Base-by-base conservation (phyloP, 805 yeast genomes). In the Saturnispora serradocipensis region DNA sequence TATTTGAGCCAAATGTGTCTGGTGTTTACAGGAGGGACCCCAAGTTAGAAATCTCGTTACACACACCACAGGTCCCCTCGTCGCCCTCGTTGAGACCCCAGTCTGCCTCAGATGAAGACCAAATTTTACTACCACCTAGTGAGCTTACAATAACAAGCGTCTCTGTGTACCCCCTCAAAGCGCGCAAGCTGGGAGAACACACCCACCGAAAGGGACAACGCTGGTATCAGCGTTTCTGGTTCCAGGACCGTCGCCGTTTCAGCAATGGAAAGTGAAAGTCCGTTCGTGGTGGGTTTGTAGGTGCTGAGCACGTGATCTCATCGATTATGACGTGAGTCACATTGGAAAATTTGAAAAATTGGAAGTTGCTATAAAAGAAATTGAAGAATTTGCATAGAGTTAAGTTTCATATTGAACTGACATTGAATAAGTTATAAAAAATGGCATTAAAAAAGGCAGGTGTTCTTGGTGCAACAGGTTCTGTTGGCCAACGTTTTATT, bases 401-500 rank as follows among this genome's bases (percentile, higher is more conserved):
- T 20, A 38, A 9, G 2, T 18, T 38, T 38, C 22, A 38, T 18
- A 20, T 38, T 38, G 15, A 18, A 18, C 9, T 3, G 5, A 38
- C 22, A 18, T 38, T 9, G 6, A 18, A 38, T 38, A 38, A 38
- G 15, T 9, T 18, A 36, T 6, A n/a, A 18, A 38, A 45, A 16
- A 53, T 62, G 56, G 55, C 61, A 48, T 52, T 58, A 15, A 74
- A 67, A 56, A 78, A 77, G 67, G 84, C 81, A 22, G 99, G 99
- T 73, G 97, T 93, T 60, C 75, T 91, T 55, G 99, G 99, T 48
- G 98, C 98, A 58, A 91, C 99, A 11, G 99, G 99, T 49, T 83
- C 95, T 43, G 99, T 93, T 38, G 99, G 99, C 52, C 99, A 93
- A 70, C 79, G 98, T 60, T 93, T 93, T 67, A 90, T 93, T 55